phyloP scores from a whole-genome alignment of 2,329 filamentous ascomycete species.

The Hypomyces perniciosus region DNA sequence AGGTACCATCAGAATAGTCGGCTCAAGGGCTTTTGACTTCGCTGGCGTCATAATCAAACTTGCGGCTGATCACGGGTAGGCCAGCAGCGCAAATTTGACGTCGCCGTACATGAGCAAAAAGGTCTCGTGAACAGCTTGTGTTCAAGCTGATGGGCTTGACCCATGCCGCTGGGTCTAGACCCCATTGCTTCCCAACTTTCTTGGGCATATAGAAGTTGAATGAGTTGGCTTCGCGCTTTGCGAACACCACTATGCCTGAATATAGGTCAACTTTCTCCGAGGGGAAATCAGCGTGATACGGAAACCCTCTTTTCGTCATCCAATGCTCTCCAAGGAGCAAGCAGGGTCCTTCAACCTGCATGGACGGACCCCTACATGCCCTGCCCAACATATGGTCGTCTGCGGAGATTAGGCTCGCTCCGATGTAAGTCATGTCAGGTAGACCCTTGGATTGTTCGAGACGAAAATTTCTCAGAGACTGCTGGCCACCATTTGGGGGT shows the following conservation, averaged over 20 bases:
- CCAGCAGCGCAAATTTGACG: conserved; percentile 2
- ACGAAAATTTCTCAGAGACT: neutral
- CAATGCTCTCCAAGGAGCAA: neutral
- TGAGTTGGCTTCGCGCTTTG: too few relatives aligned
- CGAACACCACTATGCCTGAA: too few relatives aligned
- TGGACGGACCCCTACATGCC: neutral
- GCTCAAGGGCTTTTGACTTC: neutral
- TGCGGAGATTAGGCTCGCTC: neutral
- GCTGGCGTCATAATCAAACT: neutral
- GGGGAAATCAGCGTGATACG: too few relatives aligned
- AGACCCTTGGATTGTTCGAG: neutral
- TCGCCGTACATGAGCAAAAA: conserved; percentile 12
- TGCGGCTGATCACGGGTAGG: conserved; percentile 5
- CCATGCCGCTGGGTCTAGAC: neutral
- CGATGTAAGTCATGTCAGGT: neutral
- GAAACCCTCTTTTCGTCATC: neutral
- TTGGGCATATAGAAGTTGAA: too few relatives aligned
- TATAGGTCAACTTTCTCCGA: too few relatives aligned
- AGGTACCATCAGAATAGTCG: too few relatives aligned
- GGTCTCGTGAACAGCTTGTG: conserved; percentile 11
- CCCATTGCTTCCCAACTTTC: too few relatives aligned
- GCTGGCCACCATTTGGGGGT: neutral
- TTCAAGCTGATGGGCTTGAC: conserved; percentile 1
- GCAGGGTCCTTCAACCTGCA: neutral
- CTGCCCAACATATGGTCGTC: neutral